A percentile compares a stretch with the other conserved stretches of the same genome.
Conservation (phyloP, 257 asterid genomes). For the Avicennia marina region DNA sequence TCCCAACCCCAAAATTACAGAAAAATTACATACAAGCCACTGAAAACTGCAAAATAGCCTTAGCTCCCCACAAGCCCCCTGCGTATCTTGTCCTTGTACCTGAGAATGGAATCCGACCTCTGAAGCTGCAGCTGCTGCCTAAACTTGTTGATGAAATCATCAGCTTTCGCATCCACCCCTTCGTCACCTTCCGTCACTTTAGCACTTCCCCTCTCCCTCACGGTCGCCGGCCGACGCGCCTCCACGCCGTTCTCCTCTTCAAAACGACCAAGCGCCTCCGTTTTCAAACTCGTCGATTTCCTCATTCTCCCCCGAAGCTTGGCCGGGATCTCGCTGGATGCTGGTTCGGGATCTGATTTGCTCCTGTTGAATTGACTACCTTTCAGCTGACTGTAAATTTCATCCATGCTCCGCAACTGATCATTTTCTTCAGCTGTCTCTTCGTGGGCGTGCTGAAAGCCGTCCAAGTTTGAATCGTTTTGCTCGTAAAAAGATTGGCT, state of each 20-base stretch:
- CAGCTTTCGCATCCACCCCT: constrained; percentile 63
- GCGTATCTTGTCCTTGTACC: constrained; percentile 52
- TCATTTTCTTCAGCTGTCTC: constrained; percentile 22
- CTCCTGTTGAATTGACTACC: constrained; percentile 33
- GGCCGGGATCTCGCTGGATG: constrained; percentile 36
- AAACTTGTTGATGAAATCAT: constrained; percentile 63
- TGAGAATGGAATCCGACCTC: constrained; percentile 58
- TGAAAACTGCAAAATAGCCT: neutral
- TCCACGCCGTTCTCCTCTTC: constrained; percentile 41
- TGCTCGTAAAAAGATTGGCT: too few species aligned
- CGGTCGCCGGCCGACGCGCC: constrained; percentile 64
- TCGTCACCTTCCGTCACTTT: constrained; percentile 37
- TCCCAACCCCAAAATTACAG: constrained; percentile 25
- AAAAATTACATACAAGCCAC: too few species aligned
- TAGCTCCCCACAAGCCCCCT: constrained; percentile 38
- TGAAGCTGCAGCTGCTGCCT: constrained; percentile 69
- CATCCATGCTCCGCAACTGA: constrained; percentile 46
- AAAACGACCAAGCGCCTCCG: constrained; percentile 29
- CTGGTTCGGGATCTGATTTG: constrained; percentile 48
- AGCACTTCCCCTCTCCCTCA: constrained; percentile 34
- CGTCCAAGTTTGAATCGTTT: too few species aligned
- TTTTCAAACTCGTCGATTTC: constrained; percentile 51
- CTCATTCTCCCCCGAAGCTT: constrained; percentile 44
- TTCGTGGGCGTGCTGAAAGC: too few species aligned
- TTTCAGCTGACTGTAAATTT: constrained; percentile 37